Evolutionary conservation across 495 filamentous ascomycete genomes (phyloP), one percentile per base, ranked within the genome.

Genomic region (Podospora pseudocomata): DNA sequence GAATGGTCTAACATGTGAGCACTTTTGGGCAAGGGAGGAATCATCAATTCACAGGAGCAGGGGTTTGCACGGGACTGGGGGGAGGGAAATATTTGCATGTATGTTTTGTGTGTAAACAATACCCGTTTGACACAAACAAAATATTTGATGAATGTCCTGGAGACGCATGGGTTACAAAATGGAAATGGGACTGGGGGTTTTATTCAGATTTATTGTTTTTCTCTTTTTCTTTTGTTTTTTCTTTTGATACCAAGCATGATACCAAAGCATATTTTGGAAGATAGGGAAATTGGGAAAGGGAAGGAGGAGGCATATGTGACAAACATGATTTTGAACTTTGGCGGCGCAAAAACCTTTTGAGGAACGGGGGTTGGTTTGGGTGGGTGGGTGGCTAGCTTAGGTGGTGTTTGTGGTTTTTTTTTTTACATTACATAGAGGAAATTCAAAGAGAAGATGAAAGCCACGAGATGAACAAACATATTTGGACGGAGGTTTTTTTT

Each of bases 31-130:
- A 49, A 49, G 39, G 39, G 39, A 49, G 39, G 9, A 18, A 49
- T 3, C 13, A 49, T 16, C 9, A 16, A 11, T 3, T 13, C 39
- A 49, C 2, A 23, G 23, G 23, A 23, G 23, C 23, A 23, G 15
- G 39, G 39, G 39, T 49, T 11, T 16, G 39, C 30, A 32, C 30
- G 9, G 39, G 39, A 49, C 5, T 11, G 13, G 39, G 39, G 13
- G 39, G 39, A 11, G 9, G 15, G 39, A 16, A 49, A 49, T 49
- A 49, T 30, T 54, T 23, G 32, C 65, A 2, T 28, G n/a, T 49
- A 32, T 19, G 19, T 64, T 67, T 27, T 67, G 57, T 39, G 62
- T 65, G 34, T 53, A 64, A 19, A 32, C 63, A 54, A 32, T 68
- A 20, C 16, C 44, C n/a, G 58, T 19, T 30, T 28, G 30, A 1